Evolutionary conservation across 1,284 basidiomycete genomes (phyloP).

Genomic region (Wolfiporia cocos): DNA sequence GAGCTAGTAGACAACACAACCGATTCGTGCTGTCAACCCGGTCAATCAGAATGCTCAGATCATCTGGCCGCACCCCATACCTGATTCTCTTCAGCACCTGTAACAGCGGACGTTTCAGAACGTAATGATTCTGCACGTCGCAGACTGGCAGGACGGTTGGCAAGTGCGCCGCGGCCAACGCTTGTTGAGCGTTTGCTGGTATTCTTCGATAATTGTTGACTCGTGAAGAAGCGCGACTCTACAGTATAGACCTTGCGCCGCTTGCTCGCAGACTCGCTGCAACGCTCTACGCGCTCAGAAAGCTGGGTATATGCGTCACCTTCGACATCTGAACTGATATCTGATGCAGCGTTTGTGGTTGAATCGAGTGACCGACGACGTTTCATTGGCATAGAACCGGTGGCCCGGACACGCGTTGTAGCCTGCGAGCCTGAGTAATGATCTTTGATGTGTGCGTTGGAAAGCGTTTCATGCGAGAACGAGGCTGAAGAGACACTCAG

Average conservation of each 20-base stretch:
- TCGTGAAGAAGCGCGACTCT: conserved; percentile 2
- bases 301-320: neutral
- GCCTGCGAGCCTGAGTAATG: too few relatives aligned
- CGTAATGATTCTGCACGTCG: conserved; percentile 17
- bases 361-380: neutral
- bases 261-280: neutral
- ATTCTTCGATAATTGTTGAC: neutral
- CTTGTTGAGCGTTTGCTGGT: neutral
- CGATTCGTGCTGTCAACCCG: neutral
- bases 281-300: too few relatives aligned
- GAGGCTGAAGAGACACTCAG: neutral
- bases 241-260: neutral
- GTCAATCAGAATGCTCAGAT: neutral
- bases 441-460: neutral
- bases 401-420: neutral
- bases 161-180: conserved; percentile 6
- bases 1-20: neutral
- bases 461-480: neutral
- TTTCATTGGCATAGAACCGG: neutral
- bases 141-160: conserved; percentile 14
- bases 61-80: neutral
- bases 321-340: neutral
- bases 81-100: neutral
- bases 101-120: conserved; percentile 2
- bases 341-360: neutral